phyloP scores from a whole-genome alignment of 139 green algal genomes.

The Micractinium conductrix region DNA sequence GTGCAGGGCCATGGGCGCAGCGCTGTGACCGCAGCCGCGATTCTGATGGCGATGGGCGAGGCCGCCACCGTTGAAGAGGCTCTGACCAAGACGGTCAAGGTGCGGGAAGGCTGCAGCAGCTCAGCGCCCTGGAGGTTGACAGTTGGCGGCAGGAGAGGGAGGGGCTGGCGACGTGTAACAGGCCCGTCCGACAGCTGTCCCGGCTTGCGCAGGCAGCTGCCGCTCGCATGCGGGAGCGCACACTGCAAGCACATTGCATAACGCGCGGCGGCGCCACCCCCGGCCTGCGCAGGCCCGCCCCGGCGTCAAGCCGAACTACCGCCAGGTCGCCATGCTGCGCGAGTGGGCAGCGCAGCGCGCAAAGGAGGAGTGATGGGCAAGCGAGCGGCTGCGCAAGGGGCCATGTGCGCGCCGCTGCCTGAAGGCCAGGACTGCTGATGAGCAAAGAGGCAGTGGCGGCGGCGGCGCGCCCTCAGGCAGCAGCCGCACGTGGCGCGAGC shows the following conservation, averaged over 20 bases:
- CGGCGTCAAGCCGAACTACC: constrained; percentile 27
- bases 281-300: background rate
- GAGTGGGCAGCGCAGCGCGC: constrained; percentile 4
- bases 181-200: background rate
- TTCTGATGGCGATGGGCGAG: constrained; percentile 4
- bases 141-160: background rate
- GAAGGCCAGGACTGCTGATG: too few species aligned
- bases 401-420: too few species aligned
- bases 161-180: background rate
- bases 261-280: background rate
- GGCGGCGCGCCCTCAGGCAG: too few species aligned
- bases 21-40: constrained; percentile 1
- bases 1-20: constrained; percentile 11
- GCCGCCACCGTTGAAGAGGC: background rate
- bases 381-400: too few species aligned
- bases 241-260: background rate
- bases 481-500: too few species aligned
- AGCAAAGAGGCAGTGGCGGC: too few species aligned
- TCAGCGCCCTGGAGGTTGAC: background rate
- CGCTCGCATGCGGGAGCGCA: background rate
- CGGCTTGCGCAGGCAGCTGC: background rate
- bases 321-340: background rate
- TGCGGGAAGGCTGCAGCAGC: background rate
- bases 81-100: background rate
- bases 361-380: too few species aligned